phyloP scores from a whole-genome alignment of 306 rosid genomes.

The Pyrus bretschneideri region DNA sequence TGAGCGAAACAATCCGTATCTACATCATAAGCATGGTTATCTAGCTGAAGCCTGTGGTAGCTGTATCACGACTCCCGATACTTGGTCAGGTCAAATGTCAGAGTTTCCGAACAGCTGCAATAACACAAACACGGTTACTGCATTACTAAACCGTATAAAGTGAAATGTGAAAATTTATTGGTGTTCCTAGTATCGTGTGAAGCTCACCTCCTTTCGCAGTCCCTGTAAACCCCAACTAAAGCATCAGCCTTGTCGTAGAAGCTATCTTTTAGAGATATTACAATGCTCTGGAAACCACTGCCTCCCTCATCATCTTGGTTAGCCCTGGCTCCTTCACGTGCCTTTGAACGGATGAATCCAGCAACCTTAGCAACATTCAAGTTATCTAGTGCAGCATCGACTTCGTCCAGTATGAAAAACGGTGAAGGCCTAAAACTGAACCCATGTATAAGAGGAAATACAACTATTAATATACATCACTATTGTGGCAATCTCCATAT shows the following conservation, averaged over 20 bases:
- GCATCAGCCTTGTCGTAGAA: constrained; percentile 94
- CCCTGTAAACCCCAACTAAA: constrained; percentile 83
- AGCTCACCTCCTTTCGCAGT: constrained; percentile 67
- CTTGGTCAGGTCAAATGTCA: constrained; percentile 81
- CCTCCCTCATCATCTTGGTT: constrained; percentile 68
- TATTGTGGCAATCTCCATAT: background rate
- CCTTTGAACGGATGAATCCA: constrained; percentile 90
- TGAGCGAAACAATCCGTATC: constrained; percentile 8
- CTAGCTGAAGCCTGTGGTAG: constrained; percentile 5
- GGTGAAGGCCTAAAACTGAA: constrained; percentile 96
- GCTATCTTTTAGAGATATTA: constrained; percentile 86
- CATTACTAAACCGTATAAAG: background rate
- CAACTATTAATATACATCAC: background rate
- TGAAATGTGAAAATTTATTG: background rate
- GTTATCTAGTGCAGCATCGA: constrained; percentile 98
- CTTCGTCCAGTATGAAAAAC: constrained; percentile 97
- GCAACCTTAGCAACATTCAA: constrained; percentile 96
- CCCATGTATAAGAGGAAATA: constrained; percentile 3
- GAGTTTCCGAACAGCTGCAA: constrained; percentile 86
- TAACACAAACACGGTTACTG: background rate
- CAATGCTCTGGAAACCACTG: constrained; percentile 90
- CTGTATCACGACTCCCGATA: constrained; percentile 52
- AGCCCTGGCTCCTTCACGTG: constrained; percentile 75
- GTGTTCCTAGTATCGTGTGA: background rate
- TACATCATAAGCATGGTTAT: constrained; percentile 16